Evolutionary conservation across 192 early-diverging fungal genomes (phyloP).

Genomic region (Coemansia sp.): DNA sequence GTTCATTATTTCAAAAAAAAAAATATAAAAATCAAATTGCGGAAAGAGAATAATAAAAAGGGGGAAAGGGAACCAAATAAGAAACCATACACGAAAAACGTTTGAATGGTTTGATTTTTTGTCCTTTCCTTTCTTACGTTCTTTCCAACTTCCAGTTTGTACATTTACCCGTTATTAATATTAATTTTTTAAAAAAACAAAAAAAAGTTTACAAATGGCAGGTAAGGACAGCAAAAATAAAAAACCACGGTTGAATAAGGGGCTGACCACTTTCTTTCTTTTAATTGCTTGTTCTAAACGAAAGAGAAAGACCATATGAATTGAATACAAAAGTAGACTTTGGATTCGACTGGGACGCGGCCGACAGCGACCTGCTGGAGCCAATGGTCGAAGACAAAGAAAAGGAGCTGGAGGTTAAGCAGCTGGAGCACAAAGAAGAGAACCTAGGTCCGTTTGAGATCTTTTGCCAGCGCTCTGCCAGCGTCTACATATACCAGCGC

Average conservation of each 20-base stretch:
- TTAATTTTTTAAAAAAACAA: no score
- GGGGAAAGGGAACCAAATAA: not conserved
- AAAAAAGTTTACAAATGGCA: no score
- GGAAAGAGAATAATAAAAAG: not conserved
- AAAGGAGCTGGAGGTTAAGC: conserved; percentile 38
- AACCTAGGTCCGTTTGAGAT: conserved; percentile 48
- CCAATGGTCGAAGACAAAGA: conserved; percentile 44
- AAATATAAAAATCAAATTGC: not conserved
- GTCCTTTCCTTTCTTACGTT: no score
- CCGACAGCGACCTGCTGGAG: conserved; percentile 24
- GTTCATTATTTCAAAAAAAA: not conserved
- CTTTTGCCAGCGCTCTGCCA: conserved; percentile 41
- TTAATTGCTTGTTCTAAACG: no score
- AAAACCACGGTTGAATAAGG: no score
- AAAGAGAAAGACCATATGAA: no score
- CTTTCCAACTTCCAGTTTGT: no score
- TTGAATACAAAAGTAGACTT: conserved; percentile 23
- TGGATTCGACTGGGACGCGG: conserved; percentile 44
- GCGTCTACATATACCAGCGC: conserved; percentile 52
- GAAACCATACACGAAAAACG: no score
- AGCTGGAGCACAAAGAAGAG: conserved; percentile 43
- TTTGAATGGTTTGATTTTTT: no score
- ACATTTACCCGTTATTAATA: no score
- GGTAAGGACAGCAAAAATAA: no score
- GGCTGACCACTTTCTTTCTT: no score